phyloP scores from a whole-genome alignment of 164 flowering plant genomes.

The Euptelea pleiosperma region DNA sequence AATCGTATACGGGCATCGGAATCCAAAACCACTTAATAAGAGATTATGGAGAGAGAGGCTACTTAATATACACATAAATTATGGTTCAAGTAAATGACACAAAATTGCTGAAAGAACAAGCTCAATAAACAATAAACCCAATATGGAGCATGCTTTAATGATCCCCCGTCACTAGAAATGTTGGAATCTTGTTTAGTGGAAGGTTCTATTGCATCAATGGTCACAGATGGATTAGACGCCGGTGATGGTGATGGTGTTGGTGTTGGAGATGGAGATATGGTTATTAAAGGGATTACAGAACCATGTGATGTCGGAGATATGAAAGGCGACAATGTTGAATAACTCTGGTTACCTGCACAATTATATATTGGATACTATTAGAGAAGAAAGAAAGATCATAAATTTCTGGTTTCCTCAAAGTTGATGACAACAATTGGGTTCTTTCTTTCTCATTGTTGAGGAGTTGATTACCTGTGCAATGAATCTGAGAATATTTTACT shows the following conservation, averaged over 20 bases:
- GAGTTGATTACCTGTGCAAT: slow-evolving; percentile 15
- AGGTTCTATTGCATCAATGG: not conserved
- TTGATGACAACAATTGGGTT: too few relatives aligned
- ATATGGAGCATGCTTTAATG: not conserved
- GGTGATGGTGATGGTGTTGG: slow-evolving; percentile 7
- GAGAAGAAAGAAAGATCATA: too few relatives aligned
- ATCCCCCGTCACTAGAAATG: not conserved
- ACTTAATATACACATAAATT: too few relatives aligned
- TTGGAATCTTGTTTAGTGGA: not conserved
- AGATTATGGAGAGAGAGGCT: too few relatives aligned
- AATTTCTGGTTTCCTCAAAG: too few relatives aligned
- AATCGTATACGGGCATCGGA: too few relatives aligned
- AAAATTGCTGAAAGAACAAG: not conserved
- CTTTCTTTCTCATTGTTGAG: too few relatives aligned
- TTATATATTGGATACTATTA: too few relatives aligned
- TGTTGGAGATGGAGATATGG: slow-evolving; percentile 6
- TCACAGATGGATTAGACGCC: not conserved
- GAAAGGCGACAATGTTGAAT: not conserved
- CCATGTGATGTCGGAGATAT: not conserved
- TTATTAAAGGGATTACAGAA: not conserved
- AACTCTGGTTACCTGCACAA: slow-evolving; percentile 13
- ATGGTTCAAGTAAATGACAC: not conserved
- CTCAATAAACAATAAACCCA: not conserved
- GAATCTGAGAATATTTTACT: slow-evolving; percentile 6
- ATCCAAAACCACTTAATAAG: too few relatives aligned